Base-by-base conservation (phyloP, 73 alveolate species). In the Paramecium sexaurelia region DNA sequence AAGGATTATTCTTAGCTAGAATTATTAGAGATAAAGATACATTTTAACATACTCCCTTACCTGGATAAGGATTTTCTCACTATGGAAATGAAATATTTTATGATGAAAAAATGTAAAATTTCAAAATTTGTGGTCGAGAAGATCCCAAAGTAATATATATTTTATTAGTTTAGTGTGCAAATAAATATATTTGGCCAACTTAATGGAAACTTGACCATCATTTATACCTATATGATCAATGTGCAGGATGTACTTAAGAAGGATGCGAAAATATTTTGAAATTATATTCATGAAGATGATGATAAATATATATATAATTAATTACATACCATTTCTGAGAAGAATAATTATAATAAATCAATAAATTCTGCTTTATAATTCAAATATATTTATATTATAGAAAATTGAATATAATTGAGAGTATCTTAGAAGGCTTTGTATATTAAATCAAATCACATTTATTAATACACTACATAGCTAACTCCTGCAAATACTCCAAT, bases 171-270 rank as follows among this genome's bases (percentile, higher is more conserved):
- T 41, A 78, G 90, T 78, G 90, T 43, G 68, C 51, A 37, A 45
- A 78, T 43, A 37, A 33, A 24, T 78, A 40, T 11, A 37, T 78
- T 26, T 78, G 69, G 75, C 90, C 90, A 15, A 24, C 45, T 6
- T 45, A 78, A 78, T 78, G 90, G 90, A 78, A 40, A 29, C 29
- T 78, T 24, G 71, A 78, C 24, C 75, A 78, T 45, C 90, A 78
- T 78, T 45, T 78, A 39, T 78, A 40, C 10, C 41, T 29, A 29
- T 78, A 41, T 78, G 73, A 47, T 11, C 55, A 78, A 78, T 78
- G 90, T 78, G 43, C 90, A 40, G 90, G 90, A 78, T 78, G 90
- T 11, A 78, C 90, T 26, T 13, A 78, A 78, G 43, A 37, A 37
- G 90, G 90, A 41, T 78, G 90, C 33, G 90, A 78, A 37, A 78